Evolutionary conservation across 768 basidiomycete genomes (phyloP).

Genomic region (Mycena crocata): DNA sequence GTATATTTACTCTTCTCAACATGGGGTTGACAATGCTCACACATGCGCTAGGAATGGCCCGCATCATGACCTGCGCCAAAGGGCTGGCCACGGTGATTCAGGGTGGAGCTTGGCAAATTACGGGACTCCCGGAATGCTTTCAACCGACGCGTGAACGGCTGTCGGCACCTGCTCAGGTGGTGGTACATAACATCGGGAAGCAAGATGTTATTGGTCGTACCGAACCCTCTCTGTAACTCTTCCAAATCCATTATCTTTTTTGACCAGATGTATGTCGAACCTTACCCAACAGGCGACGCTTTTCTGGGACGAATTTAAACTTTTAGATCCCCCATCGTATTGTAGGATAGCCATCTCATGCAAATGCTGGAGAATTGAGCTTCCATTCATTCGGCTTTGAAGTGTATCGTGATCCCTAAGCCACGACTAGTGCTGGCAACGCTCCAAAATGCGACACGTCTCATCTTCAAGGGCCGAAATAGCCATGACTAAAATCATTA

Average conservation of each 20-base stretch:
- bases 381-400: too few relatives aligned
- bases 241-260: too few relatives aligned
- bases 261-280: background rate
- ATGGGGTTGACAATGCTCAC: background rate
- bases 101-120: slow-evolving; percentile 40
- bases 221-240: background rate
- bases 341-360: too few relatives aligned
- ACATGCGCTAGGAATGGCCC: slow-evolving; percentile 31
- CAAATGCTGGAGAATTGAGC: too few relatives aligned
- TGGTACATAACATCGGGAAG: slow-evolving; percentile 25
- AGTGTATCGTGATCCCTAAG: too few relatives aligned
- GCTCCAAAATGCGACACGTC: too few relatives aligned
- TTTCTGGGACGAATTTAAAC: too few relatives aligned
- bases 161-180: slow-evolving; percentile 10
- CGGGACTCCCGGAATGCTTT: slow-evolving; percentile 46
- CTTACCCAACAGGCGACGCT: too few relatives aligned
- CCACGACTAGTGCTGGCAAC: too few relatives aligned
- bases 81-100: slow-evolving; percentile 41
- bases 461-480: too few relatives aligned
- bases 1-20: slow-evolving; percentile 16
- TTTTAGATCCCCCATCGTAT: too few relatives aligned
- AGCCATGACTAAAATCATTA: too few relatives aligned
- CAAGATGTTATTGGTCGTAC: slow-evolving; percentile 12
- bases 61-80: slow-evolving; percentile 37
- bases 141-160: slow-evolving; percentile 41